Evolutionary conservation across 805 yeast species (phyloP).

Genomic region (Monosporozyma aerobia): DNA sequence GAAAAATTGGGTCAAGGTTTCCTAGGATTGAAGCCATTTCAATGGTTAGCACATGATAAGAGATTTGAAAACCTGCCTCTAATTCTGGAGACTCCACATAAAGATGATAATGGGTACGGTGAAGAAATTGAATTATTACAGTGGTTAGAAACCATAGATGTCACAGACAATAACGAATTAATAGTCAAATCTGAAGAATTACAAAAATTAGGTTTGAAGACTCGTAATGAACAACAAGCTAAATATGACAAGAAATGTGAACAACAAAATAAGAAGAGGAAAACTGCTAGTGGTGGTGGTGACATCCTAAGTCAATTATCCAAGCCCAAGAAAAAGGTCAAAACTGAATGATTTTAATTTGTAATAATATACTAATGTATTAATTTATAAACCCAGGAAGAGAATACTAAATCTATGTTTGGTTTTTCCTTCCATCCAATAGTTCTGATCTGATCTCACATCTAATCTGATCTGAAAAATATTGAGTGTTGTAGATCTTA

Average conservation of each 20-base stretch:
- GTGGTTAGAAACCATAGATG: conserved; percentile 45
- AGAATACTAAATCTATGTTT: too few species aligned
- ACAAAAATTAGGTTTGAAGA: conserved; percentile 51
- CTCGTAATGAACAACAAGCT: conserved; percentile 58
- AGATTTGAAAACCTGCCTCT: conserved; percentile 63
- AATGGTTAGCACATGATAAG: conserved; percentile 57
- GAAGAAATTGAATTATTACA: conserved; percentile 76
- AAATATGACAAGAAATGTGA: conserved; percentile 50
- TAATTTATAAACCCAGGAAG: neutral
- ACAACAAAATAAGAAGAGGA: conserved; percentile 11
- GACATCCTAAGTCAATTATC: conserved; percentile 17
- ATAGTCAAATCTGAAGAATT: conserved; percentile 40
- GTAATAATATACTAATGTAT: neutral
- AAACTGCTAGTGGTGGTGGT: conserved; percentile 5
- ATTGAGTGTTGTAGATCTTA: neutral
- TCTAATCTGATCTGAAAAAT: neutral
- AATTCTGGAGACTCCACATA: conserved; percentile 72
- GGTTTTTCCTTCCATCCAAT: neutral
- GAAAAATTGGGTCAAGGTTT: conserved; percentile 86
- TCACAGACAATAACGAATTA: conserved; percentile 41
- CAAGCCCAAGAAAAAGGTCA: conserved; percentile 4
- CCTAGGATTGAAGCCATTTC: conserved; percentile 75
- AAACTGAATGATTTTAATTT: neutral
- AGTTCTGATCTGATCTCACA: neutral
- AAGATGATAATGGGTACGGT: conserved; percentile 57